phyloP scores from a whole-genome alignment of 1,284 basidiomycete genomes.

The Sporisorium iseilematis-ciliati region DNA sequence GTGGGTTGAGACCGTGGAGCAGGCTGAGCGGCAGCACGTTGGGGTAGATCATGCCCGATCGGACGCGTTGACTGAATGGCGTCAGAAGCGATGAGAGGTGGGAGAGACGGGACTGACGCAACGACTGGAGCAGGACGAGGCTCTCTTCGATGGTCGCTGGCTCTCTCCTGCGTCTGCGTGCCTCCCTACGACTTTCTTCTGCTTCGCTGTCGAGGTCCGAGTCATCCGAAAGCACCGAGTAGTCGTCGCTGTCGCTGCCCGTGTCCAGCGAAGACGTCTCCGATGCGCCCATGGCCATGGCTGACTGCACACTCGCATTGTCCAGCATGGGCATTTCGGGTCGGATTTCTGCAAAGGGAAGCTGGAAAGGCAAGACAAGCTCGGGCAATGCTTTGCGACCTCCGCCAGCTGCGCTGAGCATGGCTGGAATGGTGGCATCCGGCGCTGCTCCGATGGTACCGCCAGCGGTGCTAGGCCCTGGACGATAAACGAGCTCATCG shows the following conservation, averaged over 20 bases:
- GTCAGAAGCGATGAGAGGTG: constrained; percentile 65
- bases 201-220: constrained; percentile 44
- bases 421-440: constrained; percentile 35
- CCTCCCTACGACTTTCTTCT: constrained; percentile 38
- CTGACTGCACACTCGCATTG: constrained; percentile 45
- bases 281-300: constrained; percentile 51
- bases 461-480: constrained; percentile 49
- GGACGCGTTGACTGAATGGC: constrained; percentile 59
- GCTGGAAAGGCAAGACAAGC: constrained; percentile 56
- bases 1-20: constrained; percentile 58
- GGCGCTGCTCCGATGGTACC: constrained; percentile 56
- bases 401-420: constrained; percentile 58
- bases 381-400: constrained; percentile 57
- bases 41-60: constrained; percentile 56
- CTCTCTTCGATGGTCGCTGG: constrained; percentile 56
- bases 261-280: constrained; percentile 43
- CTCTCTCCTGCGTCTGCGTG: constrained; percentile 42
- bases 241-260: constrained; percentile 53
- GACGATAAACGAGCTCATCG: constrained; percentile 34
- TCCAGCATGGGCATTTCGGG: constrained; percentile 50
- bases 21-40: constrained; percentile 55
- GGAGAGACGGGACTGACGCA: constrained; percentile 66
- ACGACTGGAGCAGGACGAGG: constrained; percentile 60
- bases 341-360: constrained; percentile 34
- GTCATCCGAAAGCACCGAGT: constrained; percentile 46